phyloP scores from a whole-genome alignment of 2,329 filamentous ascomycete species.

The Cladobotryum mycophilum region DNA sequence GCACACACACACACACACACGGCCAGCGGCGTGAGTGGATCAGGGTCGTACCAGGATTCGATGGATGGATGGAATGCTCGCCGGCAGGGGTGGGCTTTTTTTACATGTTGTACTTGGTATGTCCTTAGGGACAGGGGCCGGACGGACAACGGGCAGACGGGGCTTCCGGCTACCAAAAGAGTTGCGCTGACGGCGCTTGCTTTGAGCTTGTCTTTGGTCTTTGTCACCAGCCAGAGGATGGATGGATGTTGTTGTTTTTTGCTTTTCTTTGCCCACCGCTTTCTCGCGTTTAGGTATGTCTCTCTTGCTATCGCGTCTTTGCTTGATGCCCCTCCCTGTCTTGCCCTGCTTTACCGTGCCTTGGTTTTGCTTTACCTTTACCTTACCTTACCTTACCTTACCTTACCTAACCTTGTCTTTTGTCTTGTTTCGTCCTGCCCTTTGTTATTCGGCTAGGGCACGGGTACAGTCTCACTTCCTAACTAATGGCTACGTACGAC shows the following conservation, averaged over 20 bases:
- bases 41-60: slow-evolving; percentile 28
- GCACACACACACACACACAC: neutral
- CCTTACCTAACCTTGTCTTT: too few species aligned
- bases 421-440: too few species aligned
- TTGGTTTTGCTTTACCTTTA: too few species aligned
- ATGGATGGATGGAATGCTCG: slow-evolving; percentile 5
- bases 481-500: too few species aligned
- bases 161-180: slow-evolving; percentile 11
- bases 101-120: neutral
- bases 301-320: neutral
- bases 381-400: too few species aligned
- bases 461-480: too few species aligned
- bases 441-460: too few species aligned
- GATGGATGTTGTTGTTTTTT: slow-evolving; percentile 5
- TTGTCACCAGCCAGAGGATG: too few species aligned
- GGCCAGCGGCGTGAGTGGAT: slow-evolving; percentile 23
- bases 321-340: neutral
- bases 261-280: slow-evolving; percentile 11
- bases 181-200: slow-evolving; percentile 13
- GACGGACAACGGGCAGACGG: slow-evolving; percentile 13
- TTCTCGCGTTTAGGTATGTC: slow-evolving; percentile 6
- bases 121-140: slow-evolving; percentile 7
- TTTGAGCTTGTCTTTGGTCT: neutral
- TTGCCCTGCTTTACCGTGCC: neutral
- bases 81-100: slow-evolving; percentile 3